A percentile compares a stretch with the other conserved stretches of the same genome.
Conservation (phyloP, 495 filamentous ascomycete genomes). For the Darksidea phi region DNA sequence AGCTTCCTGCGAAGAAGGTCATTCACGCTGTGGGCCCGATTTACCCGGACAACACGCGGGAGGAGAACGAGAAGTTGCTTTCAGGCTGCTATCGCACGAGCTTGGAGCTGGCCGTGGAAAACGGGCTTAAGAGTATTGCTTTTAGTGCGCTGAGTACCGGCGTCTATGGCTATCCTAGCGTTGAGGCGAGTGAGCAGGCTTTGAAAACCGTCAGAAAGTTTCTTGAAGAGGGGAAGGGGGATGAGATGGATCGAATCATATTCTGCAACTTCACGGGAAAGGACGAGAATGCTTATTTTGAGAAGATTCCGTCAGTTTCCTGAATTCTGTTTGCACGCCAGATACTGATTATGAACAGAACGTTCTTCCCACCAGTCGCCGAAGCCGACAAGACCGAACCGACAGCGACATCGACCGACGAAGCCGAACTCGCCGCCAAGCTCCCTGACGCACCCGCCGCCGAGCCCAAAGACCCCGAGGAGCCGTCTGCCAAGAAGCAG, state of each 20-base stretch:
- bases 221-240: conserved; percentile 57
- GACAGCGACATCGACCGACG: conserved; percentile 2
- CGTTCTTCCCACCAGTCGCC: conserved; percentile 38
- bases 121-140: conserved; percentile 67
- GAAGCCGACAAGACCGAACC: conserved; percentile 18
- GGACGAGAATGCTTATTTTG: conserved; percentile 70
- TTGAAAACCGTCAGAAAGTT: conserved; percentile 68
- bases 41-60: conserved; percentile 52
- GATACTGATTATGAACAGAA: conserved; percentile 25
- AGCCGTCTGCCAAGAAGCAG: conserved; percentile 40
- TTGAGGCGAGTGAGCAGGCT: conserved; percentile 66
- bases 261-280: conserved; percentile 79
- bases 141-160: conserved; percentile 86
- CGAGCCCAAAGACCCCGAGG: conserved; percentile 32
- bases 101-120: conserved; percentile 67
- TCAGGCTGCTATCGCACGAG: conserved; percentile 71
- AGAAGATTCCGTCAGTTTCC: conserved; percentile 65
- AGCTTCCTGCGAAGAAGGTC: conserved; percentile 70
- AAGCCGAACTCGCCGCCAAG: conserved; percentile 21
- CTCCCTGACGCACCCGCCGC: conserved; percentile 40
- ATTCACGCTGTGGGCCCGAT: conserved; percentile 91
- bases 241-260: conserved; percentile 66
- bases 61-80: conserved; percentile 54
- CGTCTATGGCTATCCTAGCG: conserved; percentile 81
- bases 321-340: not conserved